phyloP scores from a whole-genome alignment of 202 grass and related monocot genomes.

The Schoenoplectus triqueter region DNA sequence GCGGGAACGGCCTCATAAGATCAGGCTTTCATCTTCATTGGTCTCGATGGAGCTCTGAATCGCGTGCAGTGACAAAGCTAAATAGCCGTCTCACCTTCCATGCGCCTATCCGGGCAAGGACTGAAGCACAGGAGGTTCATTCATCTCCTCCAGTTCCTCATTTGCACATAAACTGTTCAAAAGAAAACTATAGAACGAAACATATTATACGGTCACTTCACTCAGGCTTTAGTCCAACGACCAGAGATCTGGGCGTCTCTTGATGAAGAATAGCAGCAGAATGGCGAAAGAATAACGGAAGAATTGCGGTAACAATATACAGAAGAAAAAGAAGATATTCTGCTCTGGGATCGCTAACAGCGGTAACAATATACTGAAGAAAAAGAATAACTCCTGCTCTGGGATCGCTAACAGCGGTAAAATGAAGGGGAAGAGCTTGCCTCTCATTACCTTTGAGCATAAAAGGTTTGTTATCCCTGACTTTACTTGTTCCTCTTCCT shows the following conservation, averaged over 20 bases:
- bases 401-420: constrained; percentile 28
- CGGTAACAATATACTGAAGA: neutral
- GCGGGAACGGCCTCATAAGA: constrained; percentile 5
- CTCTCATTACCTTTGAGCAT: constrained; percentile 92
- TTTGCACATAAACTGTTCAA: neutral
- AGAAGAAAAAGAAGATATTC: neutral
- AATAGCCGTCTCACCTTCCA: neutral
- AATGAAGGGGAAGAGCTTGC: constrained; percentile 92
- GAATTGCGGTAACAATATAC: neutral
- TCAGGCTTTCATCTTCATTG: constrained; percentile 3
- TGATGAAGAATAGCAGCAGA: constrained; percentile 23
- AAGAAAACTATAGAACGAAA: constrained; percentile 14
- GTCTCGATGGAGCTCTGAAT: neutral
- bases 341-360: constrained; percentile 2
- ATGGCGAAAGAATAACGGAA: constrained; percentile 15
- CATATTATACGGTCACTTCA: constrained; percentile 22
- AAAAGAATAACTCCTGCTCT: neutral
- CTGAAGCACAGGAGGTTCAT: neutral
- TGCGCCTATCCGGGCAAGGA: neutral
- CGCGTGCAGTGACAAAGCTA: constrained; percentile 2
- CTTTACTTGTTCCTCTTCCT: neutral
- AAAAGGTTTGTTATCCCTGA: constrained; percentile 65
- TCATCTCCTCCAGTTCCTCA: constrained; percentile 17
- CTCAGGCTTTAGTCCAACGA: constrained; percentile 18
- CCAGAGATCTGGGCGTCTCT: neutral